Evolutionary conservation across 2,329 filamentous ascomycete species (phyloP), one percentile per base, ranked within the genome.

Genomic region (Cryphonectria nitschkei): DNA sequence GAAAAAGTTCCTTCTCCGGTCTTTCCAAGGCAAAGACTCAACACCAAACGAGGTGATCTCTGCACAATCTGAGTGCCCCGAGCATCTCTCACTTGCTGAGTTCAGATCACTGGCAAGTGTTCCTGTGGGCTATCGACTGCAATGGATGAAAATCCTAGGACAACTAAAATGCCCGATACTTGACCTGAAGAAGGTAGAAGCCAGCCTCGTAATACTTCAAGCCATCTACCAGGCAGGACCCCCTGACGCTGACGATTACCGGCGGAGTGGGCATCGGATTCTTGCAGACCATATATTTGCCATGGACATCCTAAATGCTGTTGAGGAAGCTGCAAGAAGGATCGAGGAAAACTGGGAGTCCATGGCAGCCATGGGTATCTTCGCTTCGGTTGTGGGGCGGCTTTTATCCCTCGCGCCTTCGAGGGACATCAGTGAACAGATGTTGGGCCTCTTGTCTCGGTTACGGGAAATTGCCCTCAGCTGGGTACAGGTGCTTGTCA

Each of bases 81-180:
- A 69, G 0, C 74, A 83, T 32, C 79, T 92, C 69, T 81, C 84
- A 0, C 70, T 88, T 0, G 83, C 85, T 0, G 88, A 92, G 68
- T 90, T 84, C 75, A 85, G 86, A 66, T 80, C 83, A 0, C 82
- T 90, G n/a, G 80, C 81, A 0, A 75, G 82, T 0, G 73, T 91
- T 2, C 82, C 85, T 0, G 75, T 84, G 1, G 88, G 88, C 0
- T 70, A 81, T 26, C 75, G 77, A 0, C 77, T 89, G 11, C 86
- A 88, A 66, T 91, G 88, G 85, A 75, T 80, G 11, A 90, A 89
- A 68, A 84, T 91, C 3, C 75, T 88, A 0, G 75, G 81, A 0
- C 84, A 90, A 74, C 76, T 91, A 3, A 76, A 78, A 0, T 78
- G 80, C 0, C 83, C 85, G 0, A 79, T 79, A 1, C 67, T 91